phyloP scores from a whole-genome alignment of 345 rosid genomes.

The Eucalyptus erythrocorys region DNA sequence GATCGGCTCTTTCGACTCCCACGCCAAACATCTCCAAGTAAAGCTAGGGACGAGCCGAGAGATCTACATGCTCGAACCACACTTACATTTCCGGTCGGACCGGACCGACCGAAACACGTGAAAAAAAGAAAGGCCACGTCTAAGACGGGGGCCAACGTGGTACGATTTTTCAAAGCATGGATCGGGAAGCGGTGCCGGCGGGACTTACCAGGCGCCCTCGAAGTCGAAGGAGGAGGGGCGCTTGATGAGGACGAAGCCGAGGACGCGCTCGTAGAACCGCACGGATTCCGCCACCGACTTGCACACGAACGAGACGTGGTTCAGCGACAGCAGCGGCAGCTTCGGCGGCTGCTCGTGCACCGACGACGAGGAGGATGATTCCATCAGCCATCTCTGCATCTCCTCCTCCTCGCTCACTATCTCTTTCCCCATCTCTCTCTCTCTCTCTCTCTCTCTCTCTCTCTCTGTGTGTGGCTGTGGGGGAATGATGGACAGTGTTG shows the following conservation, averaged over 20 bases:
- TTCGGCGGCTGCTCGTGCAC: not conserved
- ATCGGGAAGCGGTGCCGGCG: too few species aligned
- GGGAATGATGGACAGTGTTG: not conserved
- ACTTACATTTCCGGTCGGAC: not conserved
- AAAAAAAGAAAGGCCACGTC: not conserved
- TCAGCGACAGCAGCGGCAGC: conserved; percentile 19
- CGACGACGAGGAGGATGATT: not conserved
- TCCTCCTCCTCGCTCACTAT: conserved; percentile 21
- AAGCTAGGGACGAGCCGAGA: not conserved
- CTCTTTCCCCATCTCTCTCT: not conserved
- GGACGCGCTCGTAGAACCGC: conserved; percentile 27
- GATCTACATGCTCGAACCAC: not conserved
- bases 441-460: not conserved
- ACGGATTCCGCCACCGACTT: conserved; percentile 17
- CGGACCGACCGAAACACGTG: not conserved
- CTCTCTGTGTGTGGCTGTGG: not conserved
- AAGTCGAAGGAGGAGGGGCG: conserved; percentile 39
- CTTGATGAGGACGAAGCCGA: conserved; percentile 37
- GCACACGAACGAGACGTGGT: conserved; percentile 39
- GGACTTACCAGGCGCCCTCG: conserved; percentile 39
- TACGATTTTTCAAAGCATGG: not conserved
- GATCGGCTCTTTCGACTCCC: not conserved
- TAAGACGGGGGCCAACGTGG: not conserved
- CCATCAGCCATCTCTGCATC: not conserved
- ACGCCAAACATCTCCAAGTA: not conserved